Conservation (phyloP, 257 asterid species). For the Buddleja alternifolia region DNA sequence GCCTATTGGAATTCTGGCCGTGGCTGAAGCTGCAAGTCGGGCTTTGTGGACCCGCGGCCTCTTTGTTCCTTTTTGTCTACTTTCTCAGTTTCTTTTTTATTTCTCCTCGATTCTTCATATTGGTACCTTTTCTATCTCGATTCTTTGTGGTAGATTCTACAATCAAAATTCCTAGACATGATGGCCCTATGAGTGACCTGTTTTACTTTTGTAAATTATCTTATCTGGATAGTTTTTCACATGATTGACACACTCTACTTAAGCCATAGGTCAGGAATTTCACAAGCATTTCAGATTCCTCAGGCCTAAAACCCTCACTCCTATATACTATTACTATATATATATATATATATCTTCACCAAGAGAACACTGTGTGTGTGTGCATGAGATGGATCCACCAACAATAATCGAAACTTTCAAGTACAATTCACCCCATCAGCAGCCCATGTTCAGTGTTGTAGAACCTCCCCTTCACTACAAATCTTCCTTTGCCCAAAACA, state of each 20-base stretch:
- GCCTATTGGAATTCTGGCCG: too few species aligned
- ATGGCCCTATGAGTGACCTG: neutral
- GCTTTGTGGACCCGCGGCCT: too few species aligned
- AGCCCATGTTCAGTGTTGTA: conserved; percentile 46
- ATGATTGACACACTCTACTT: conserved; percentile 32
- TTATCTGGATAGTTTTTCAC: conserved; percentile 10
- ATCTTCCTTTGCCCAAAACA: conserved; percentile 35
- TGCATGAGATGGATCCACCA: conserved; percentile 53
- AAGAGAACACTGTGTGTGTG: conserved; percentile 19
- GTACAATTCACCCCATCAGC: conserved; percentile 52
- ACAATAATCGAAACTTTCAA: conserved; percentile 42
- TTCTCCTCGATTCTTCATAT: too few species aligned
- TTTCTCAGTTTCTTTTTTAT: too few species aligned
- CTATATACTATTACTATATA: neutral
- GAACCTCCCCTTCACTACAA: conserved; percentile 53
- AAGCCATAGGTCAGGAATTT: conserved; percentile 24
- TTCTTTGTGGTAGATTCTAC: too few species aligned
- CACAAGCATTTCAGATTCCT: conserved; percentile 32
- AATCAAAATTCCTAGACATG: too few species aligned
- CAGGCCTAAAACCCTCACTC: neutral
- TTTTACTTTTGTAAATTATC: neutral
- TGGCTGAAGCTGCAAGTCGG: too few species aligned
- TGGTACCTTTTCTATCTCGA: too few species aligned
- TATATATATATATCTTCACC: too few species aligned
- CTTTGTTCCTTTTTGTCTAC: too few species aligned